A percentile compares a stretch with the other conserved stretches of the same genome.
Conservation (phyloP, 2,329 filamentous ascomycete species). For the Ascochyta fabae region DNA sequence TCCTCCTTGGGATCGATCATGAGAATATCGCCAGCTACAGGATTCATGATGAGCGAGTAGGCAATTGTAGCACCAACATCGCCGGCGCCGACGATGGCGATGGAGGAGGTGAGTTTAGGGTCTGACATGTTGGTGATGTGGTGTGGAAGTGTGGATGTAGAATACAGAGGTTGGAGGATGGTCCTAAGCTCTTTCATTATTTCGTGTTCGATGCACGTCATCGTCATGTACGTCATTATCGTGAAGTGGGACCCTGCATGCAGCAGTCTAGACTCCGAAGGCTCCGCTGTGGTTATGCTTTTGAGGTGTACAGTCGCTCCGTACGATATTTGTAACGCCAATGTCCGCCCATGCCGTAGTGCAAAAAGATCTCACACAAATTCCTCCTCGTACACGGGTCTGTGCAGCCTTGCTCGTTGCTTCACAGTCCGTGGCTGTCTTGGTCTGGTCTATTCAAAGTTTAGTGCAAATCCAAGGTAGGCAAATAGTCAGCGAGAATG, state of each 20-base stretch:
- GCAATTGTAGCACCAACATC: slow-evolving; percentile 33
- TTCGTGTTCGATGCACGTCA: slow-evolving; percentile 13
- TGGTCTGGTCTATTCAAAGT: not conserved
- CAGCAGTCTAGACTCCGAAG: slow-evolving; percentile 1
- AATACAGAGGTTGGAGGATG: not conserved
- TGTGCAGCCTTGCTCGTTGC: not conserved
- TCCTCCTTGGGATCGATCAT: slow-evolving; percentile 32
- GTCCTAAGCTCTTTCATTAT: not conserved
- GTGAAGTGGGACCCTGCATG: slow-evolving; percentile 8
- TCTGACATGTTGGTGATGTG: slow-evolving; percentile 14
- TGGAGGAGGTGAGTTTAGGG: slow-evolving; percentile 27
- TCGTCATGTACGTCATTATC: slow-evolving; percentile 15
- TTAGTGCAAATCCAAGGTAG: not conserved
- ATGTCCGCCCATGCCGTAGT: not conserved
- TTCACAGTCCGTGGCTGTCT: not conserved
- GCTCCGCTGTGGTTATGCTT: not conserved
- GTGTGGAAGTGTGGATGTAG: not conserved
- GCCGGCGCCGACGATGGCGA: slow-evolving; percentile 33
- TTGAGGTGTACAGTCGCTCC: not conserved
- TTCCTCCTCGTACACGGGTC: not conserved
- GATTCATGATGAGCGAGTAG: slow-evolving; percentile 34
- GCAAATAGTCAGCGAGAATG: not conserved
- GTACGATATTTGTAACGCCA: not conserved
- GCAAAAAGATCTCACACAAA: not conserved
- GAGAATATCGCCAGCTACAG: slow-evolving; percentile 26